Evolutionary conservation across 2,329 filamentous ascomycete species (phyloP), one percentile per base, ranked within the genome.

Genomic region (Calonectria pseudoturangicola): DNA sequence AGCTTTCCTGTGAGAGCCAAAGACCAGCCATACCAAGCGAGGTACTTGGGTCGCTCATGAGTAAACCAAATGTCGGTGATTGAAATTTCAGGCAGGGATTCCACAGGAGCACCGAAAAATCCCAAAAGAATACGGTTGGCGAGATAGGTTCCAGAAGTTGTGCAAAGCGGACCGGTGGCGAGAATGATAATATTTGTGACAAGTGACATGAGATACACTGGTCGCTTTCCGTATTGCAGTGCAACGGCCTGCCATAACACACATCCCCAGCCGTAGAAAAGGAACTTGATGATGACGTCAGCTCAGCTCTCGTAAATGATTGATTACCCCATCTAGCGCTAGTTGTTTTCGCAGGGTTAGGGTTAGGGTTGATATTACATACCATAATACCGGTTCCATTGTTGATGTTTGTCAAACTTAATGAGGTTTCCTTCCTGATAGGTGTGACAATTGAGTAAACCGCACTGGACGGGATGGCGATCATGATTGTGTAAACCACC

Each of bases 191-290:
- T 75, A 27, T 73, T 78, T 27, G 77, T 68, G 10, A 80, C 16
- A 7, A 80, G 70, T 4, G 80, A 80, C 45, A 82, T 67, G 16
- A 84, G 76, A 51, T 83, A 84, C 0, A 79, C 79, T 10, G 77
- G 76, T 2, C 81, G 76, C 66, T 81, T 81, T 33, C 82, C 82
- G 62, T 82, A 83, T 25, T 81, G 78, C 9, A 81, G 74, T 8
- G 81, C 82, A 13, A 83, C 60, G 2, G 82, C 73, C 58, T 83
- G 81, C 81, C 81, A 83, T 56, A 83, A 66, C 7, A 84, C 39
- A 60, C 80, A 82, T 3, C 80, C 82, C 82, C 82, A 84, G 8
- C 82, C 82, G 18, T 78, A 79, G 67, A 82, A 80, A 9, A 83
- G 76, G 30, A 84, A 84, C 75, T 50, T n/a, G 0, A 12, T 10